Evolutionary conservation across 2,329 filamentous ascomycete genomes (phyloP).

Genomic region (Cytospora chrysosperma): DNA sequence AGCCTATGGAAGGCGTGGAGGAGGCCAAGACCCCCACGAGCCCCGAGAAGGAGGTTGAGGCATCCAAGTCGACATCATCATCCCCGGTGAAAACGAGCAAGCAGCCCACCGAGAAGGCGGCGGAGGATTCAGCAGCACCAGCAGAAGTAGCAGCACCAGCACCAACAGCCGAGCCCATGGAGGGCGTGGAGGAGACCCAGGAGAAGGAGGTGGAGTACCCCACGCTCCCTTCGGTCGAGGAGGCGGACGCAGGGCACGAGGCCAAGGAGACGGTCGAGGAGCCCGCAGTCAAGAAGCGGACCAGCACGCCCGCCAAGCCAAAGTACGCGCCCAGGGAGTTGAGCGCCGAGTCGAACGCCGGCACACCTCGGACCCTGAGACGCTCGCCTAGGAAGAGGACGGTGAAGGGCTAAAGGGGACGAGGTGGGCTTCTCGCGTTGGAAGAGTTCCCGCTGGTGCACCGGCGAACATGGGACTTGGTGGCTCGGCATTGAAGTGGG

Average conservation of each 20-base stretch:
- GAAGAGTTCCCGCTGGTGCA: neutral
- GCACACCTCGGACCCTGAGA: conserved; percentile 21
- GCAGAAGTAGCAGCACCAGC: no score
- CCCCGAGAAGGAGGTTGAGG: conserved; percentile 1
- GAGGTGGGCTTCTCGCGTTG: neutral
- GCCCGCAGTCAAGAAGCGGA: neutral
- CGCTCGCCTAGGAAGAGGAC: conserved; percentile 23
- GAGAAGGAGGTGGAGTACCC: conserved; percentile 11
- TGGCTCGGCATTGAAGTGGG: neutral
- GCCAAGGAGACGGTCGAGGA: neutral
- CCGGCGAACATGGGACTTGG: neutral
- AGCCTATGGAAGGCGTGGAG: conserved; percentile 14
- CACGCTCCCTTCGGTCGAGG: conserved; percentile 16
- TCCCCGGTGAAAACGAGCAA: neutral
- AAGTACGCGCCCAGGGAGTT: conserved; percentile 11
- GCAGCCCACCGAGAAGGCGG: conserved; percentile 9
- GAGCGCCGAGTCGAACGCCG: conserved; percentile 22
- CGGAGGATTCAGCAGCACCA: no score
- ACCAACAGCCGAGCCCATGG: conserved; percentile 11
- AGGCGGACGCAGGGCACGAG: neutral
- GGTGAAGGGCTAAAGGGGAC: neutral
- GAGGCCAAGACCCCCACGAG: conserved; percentile 3
- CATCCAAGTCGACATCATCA: no score
- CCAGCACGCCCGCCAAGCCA: conserved; percentile 4
- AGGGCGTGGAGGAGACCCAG: conserved; percentile 10